Evolutionary conservation across 768 basidiomycete genomes (phyloP).

Genomic region (Trametes cingulata): DNA sequence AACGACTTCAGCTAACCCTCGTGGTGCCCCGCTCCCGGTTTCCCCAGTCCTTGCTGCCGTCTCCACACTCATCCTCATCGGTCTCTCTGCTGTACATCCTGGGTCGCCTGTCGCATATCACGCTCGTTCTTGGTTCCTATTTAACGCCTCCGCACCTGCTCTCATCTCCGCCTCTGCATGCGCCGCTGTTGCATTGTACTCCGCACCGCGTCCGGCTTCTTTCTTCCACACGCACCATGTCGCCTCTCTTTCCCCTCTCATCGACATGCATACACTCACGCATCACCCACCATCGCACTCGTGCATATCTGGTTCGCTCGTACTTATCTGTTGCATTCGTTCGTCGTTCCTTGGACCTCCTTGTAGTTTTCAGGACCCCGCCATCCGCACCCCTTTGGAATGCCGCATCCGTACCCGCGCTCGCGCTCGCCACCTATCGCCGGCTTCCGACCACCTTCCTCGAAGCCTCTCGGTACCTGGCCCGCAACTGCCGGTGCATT

Average conservation of each 20-base stretch:
- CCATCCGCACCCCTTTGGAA: background rate
- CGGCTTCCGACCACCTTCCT: background rate
- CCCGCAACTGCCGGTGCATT: constrained; percentile 2
- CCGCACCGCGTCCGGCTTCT: background rate
- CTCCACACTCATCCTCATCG: constrained; percentile 5
- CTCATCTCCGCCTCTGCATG: constrained; percentile 18
- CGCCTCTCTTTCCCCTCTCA: background rate
- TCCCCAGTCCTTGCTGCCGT: constrained; percentile 1
- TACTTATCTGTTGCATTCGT: constrained; percentile 22
- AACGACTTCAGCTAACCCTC: constrained; percentile 28
- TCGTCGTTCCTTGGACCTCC: constrained; percentile 16
- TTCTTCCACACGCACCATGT: background rate
- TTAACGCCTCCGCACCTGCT: constrained; percentile 20
- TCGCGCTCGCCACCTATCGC: constrained; percentile 3
- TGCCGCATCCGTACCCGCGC: constrained; percentile 1
- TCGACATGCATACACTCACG: constrained; percentile 1
- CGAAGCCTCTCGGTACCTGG: background rate
- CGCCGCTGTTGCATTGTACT: constrained; percentile 5
- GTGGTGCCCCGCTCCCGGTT: constrained; percentile 6
- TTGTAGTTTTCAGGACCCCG: constrained; percentile 14
- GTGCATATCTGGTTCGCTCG: constrained; percentile 5
- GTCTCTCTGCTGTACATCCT: constrained; percentile 16
- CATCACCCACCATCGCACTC: constrained; percentile 1
- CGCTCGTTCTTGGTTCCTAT: constrained; percentile 27
- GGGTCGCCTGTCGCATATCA: constrained; percentile 21